Evolutionary conservation across 148 eudicot species (phyloP).

Genomic region (Linanthus parryae): DNA sequence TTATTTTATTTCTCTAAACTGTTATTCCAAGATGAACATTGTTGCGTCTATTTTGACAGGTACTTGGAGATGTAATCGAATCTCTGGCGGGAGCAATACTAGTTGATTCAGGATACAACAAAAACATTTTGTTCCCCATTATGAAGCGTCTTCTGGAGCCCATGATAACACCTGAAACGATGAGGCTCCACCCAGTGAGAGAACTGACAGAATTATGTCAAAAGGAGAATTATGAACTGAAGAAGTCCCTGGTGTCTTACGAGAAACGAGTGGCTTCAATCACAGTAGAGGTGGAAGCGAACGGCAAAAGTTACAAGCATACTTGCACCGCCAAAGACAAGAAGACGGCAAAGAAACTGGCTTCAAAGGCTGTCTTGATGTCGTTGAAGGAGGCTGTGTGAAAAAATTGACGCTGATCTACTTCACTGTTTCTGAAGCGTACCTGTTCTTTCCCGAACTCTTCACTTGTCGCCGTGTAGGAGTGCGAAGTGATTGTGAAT

Average conservation of each 20-base stretch:
- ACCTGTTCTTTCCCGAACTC: no score
- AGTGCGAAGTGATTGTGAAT: no score
- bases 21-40: no score
- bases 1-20: no score
- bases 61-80: conserved; percentile 73
- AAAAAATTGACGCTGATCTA: no score
- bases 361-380: conserved; percentile 46
- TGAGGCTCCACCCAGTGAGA: conserved; percentile 58
- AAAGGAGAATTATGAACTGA: conserved; percentile 23
- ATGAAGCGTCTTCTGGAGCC: conserved; percentile 75
- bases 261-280: conserved; percentile 32
- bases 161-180: conserved; percentile 55
- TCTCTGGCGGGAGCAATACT: conserved; percentile 82
- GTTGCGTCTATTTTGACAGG: conserved; percentile 25
- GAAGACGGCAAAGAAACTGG: conserved; percentile 45
- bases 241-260: conserved; percentile 17
- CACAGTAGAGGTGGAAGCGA: conserved; percentile 59
- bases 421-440: no score
- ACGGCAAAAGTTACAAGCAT: conserved; percentile 24
- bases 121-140: conserved; percentile 40
- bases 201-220: conserved; percentile 52
- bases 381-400: conserved; percentile 45
- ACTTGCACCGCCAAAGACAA: conserved; percentile 30
- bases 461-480: no score
- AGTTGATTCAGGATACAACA: conserved; percentile 57